Evolutionary conservation across 768 basidiomycete genomes (phyloP).

Genomic region (Kwoniella heveanensis): DNA sequence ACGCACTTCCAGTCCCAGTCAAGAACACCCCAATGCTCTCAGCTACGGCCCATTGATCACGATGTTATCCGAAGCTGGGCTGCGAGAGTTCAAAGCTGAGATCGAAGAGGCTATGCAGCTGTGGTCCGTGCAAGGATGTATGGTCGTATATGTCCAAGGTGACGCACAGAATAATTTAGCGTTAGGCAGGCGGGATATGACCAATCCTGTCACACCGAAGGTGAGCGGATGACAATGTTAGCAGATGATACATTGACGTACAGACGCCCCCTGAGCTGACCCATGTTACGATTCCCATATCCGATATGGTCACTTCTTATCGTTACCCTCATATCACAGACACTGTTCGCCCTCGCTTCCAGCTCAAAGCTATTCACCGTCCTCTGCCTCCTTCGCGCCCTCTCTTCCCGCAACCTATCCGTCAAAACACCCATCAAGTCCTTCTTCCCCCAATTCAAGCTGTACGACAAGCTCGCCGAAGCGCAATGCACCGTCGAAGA

Average conservation of each 20-base stretch:
- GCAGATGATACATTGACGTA: too few relatives aligned
- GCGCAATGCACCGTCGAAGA: conserved; percentile 3
- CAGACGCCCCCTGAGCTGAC: too few relatives aligned
- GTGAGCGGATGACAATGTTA: too few relatives aligned
- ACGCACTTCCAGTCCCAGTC: too few relatives aligned
- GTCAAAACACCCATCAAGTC: conserved; percentile 2
- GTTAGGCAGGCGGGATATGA: too few relatives aligned
- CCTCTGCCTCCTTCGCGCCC: background rate
- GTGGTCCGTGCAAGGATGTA: conserved; percentile 11
- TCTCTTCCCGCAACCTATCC: background rate
- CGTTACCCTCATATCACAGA: background rate
- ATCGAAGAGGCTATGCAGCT: background rate
- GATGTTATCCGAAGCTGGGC: too few relatives aligned
- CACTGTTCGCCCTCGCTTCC: conserved; percentile 7
- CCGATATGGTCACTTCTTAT: too few relatives aligned
- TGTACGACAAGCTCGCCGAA: conserved; percentile 10
- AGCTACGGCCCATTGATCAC: too few relatives aligned
- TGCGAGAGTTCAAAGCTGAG: background rate
- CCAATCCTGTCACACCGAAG: background rate
- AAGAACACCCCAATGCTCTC: too few relatives aligned
- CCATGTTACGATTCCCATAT: too few relatives aligned
- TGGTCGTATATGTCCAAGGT: background rate
- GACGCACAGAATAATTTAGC: background rate
- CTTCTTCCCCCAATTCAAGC: conserved; percentile 4
- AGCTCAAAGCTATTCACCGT: background rate